phyloP scores from a whole-genome alignment of 176 grass and related monocot species.

The Miscanthus lutarioriparius region DNA sequence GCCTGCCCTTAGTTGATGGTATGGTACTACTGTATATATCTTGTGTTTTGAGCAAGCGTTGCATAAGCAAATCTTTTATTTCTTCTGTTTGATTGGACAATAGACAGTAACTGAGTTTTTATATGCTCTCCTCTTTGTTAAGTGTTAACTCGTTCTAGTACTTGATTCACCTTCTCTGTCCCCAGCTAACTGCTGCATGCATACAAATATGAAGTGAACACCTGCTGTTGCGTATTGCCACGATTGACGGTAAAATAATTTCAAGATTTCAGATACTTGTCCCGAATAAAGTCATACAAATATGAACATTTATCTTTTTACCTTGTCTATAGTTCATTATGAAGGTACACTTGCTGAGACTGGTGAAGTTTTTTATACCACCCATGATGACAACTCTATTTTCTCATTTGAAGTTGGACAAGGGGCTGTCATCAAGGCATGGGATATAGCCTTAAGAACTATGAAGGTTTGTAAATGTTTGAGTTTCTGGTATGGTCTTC shows the following conservation, averaged over 20 bases:
- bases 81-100: not conserved
- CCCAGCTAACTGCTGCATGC: not conserved
- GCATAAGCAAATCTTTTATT: not conserved
- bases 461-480: constrained; percentile 68
- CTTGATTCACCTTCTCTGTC: not conserved
- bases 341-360: constrained; percentile 87
- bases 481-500: not conserved
- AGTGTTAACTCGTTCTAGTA: not conserved
- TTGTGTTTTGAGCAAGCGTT: not conserved
- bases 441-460: constrained; percentile 91
- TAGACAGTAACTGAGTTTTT: not conserved
- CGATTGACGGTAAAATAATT: not conserved
- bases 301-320: constrained; percentile 25
- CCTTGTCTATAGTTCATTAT: constrained; percentile 72
- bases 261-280: not conserved
- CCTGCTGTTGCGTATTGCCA: not conserved
- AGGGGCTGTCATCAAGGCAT: constrained; percentile 88
- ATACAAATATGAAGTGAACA: no score
- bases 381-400: constrained; percentile 93
- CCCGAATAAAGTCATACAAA: not conserved
- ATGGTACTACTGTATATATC: constrained; percentile 55
- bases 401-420: constrained; percentile 92
- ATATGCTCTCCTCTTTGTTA: not conserved
- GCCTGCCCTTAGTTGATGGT: constrained; percentile 89
- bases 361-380: constrained; percentile 91